Percentiles rank a stretch among this genome's conserved stretches.
Evolutionary conservation across 805 yeast species (phyloP).

Genomic region (Wickerhamomyces rabaulensis): DNA sequence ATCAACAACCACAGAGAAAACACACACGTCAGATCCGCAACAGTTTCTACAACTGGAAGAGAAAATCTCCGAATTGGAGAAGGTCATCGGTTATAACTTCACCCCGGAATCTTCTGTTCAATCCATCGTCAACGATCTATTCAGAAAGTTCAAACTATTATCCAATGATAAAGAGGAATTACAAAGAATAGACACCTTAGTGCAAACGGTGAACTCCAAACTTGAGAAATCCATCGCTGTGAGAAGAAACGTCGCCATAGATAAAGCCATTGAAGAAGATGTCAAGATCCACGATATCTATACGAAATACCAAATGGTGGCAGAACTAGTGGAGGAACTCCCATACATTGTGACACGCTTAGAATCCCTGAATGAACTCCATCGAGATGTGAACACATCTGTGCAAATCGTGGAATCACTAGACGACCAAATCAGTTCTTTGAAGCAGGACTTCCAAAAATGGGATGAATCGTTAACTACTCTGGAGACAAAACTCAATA

Average conservation of each 20-base stretch:
- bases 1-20: background rate
- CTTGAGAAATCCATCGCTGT: constrained; percentile 24
- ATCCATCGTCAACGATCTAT: constrained; percentile 25
- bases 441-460: constrained; percentile 20
- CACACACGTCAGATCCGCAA: background rate
- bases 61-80: constrained; percentile 13
- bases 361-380: constrained; percentile 22
- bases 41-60: constrained; percentile 8
- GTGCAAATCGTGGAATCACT: constrained; percentile 16
- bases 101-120: constrained; percentile 16
- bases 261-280: constrained; percentile 18
- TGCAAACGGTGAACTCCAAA: constrained; percentile 22
- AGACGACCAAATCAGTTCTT: constrained; percentile 13
- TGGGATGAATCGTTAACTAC: constrained; percentile 23
- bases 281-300: constrained; percentile 23
- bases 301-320: constrained; percentile 13
- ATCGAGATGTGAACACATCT: constrained; percentile 14
- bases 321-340: constrained; percentile 16
- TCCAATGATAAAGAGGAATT: constrained; percentile 21
- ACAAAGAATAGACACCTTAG: constrained; percentile 13
- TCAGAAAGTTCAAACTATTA: constrained; percentile 24
- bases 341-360: constrained; percentile 25
- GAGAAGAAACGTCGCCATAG: constrained; percentile 16
- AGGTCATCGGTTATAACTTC: constrained; percentile 13
- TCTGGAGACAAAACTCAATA: constrained; percentile 20